Base-by-base conservation (phyloP, 345 rosid species). In the Dimocarpus longan region DNA sequence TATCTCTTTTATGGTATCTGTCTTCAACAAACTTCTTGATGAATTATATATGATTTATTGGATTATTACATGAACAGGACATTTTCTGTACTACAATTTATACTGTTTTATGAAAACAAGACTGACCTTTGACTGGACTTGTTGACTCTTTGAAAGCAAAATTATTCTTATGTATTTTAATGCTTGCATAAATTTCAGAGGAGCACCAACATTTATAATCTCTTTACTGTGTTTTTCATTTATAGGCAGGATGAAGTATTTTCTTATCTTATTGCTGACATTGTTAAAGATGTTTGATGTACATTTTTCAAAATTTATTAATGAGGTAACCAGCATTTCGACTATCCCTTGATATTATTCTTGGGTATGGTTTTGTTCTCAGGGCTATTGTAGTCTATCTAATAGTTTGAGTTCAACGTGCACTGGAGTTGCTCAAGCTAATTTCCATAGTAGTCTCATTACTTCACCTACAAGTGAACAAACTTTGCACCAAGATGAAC, bases 301-400 rank as follows among this genome's bases (percentile, higher is more conserved):
- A 21, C 65, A 21, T 21, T 60, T n/a, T 60, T 21, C 28, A 60
- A 54, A 59, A n/a, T 59, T 60, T 60, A 6, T 50, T 28, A 16
- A 10, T 52, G 78, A 39, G 42, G 19, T 44, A 67, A 57, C 67
- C 39, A 15, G 68, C 18, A 13, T 64, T 54, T 50, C 42, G 50
- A 69, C 54, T 28, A 68, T 76, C 28, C 8, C 24, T 22, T 76
- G 43, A 71, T 46, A 32, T 62, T 5, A 10, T 66, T 22, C 13
- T 24, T 43, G 28, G 2, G 11, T n/a, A 11, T 77, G 68, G 16
- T 60, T 68, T 81, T 65, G 76, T 74, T 48, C 43, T 50, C 92
- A 95, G 99, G 85, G 78, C 40, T 87, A 44, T 76, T 83, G 85
- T 82, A 83, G 84, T 75, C 76, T 89, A 63, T 80, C 86, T 32